Evolutionary conservation across 306 rosid genomes (phyloP).

Genomic region (Ceratonia siliqua): DNA sequence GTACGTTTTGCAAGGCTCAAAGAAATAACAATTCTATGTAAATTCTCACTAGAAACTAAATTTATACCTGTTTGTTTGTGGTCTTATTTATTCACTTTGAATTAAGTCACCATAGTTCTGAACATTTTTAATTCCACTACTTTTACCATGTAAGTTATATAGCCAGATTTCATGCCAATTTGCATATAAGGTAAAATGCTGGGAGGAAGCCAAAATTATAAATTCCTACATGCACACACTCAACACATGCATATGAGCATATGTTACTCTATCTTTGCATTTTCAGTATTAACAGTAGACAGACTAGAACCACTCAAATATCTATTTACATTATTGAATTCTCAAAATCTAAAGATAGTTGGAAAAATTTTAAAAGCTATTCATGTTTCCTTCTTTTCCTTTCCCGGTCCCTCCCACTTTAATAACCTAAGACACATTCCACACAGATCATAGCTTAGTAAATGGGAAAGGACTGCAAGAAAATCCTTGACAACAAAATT

Average conservation of each 20-base stretch:
- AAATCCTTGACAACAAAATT: too few species aligned
- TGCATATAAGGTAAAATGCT: neutral
- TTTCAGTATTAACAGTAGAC: neutral
- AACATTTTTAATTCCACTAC: neutral
- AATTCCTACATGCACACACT: neutral
- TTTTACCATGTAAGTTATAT: neutral
- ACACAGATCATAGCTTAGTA: neutral
- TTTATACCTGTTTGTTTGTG: neutral
- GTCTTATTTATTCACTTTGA: neutral
- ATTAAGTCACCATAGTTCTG: neutral
- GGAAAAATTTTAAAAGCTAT: too few species aligned
- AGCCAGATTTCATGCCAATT: neutral
- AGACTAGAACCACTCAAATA: neutral
- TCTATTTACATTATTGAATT: neutral
- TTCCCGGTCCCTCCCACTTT: neutral
- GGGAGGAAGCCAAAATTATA: neutral
- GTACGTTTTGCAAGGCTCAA: neutral
- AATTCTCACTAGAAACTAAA: neutral
- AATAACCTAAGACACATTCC: neutral
- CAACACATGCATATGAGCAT: neutral
- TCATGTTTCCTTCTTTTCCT: neutral
- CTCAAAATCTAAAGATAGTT: neutral
- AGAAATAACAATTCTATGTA: neutral
- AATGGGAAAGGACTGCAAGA: too few species aligned
- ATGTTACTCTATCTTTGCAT: neutral